Percentiles rank a stretch among this genome's conserved stretches.
Conservation (phyloP, 2,329 filamentous ascomycete genomes). For the Neonectria punicea region DNA sequence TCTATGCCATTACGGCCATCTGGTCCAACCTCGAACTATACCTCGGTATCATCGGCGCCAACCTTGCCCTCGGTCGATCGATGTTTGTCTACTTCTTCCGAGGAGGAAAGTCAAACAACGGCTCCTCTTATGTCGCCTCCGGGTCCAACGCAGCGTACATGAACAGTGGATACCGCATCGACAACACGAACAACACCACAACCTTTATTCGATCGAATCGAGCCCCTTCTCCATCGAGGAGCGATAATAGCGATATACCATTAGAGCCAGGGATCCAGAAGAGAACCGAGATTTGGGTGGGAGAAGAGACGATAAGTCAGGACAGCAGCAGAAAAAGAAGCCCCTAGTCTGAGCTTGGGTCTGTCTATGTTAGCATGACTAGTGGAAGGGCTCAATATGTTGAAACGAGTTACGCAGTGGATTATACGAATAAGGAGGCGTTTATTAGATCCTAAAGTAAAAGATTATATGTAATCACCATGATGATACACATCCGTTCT, state of each 20-base stretch:
- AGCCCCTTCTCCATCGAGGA: conserved; percentile 10
- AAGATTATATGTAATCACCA: neutral
- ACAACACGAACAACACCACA: conserved; percentile 6
- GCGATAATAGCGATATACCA: conserved; percentile 36
- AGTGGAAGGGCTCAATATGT: neutral
- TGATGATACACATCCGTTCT: neutral
- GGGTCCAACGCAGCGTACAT: conserved; percentile 21
- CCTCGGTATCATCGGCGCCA: conserved; percentile 51
- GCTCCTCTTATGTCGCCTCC: conserved; percentile 24
- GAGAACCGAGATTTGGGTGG: conserved; percentile 21
- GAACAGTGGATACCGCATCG: conserved; percentile 24
- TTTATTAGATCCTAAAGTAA: neutral
- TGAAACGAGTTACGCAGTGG: neutral
- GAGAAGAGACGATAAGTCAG: conserved; percentile 1
- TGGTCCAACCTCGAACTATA: conserved; percentile 53
- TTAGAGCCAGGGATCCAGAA: conserved; percentile 25
- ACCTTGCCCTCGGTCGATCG: conserved; percentile 39
- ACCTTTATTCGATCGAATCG: conserved; percentile 19
- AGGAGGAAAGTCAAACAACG: neutral
- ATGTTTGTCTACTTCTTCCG: conserved; percentile 34
- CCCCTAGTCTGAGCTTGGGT: neutral
- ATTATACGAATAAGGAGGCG: neutral
- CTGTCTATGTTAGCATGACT: neutral
- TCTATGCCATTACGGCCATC: conserved; percentile 49
- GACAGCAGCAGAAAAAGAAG: neutral